Conservation (phyloP, 495 filamentous ascomycete species). For the Penicillium daleae region DNA sequence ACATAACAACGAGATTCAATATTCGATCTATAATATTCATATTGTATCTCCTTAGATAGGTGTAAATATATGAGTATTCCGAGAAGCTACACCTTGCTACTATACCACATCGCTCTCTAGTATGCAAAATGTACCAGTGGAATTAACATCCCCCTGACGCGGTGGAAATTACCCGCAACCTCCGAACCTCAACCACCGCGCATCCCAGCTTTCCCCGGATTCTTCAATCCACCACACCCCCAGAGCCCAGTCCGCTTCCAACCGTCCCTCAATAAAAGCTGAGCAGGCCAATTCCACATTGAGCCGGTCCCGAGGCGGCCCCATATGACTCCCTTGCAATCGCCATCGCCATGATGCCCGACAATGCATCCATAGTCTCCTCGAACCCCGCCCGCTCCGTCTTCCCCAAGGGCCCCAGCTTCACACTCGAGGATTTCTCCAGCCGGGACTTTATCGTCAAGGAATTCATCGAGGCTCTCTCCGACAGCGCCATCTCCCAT, state of each 20-base stretch:
- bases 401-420: conserved; percentile 77
- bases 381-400: conserved; percentile 58
- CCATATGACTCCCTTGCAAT: conserved; percentile 21
- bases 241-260: neutral
- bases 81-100: neutral
- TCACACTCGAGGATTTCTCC: conserved; percentile 88
- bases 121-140: conserved; percentile 1
- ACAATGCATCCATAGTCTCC: conserved; percentile 44
- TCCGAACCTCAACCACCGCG: conserved; percentile 5
- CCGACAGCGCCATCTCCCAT: conserved; percentile 77
- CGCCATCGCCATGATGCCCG: conserved; percentile 37
- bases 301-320: conserved; percentile 10
- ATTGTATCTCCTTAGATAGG: no score
- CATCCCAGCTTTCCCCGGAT: conserved; percentile 33
- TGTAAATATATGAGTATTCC: no score
- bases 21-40: no score
- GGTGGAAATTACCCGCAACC: conserved; percentile 11
- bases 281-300: conserved; percentile 10
- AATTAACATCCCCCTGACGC: neutral
- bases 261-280: neutral
- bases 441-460: conserved; percentile 90
- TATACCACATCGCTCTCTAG: neutral
- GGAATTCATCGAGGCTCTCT: conserved; percentile 93
- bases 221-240: conserved; percentile 16
- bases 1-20: no score